Base-by-base conservation (phyloP, 139 green algal genomes). In the Zygnema circumcarinatum region DNA sequence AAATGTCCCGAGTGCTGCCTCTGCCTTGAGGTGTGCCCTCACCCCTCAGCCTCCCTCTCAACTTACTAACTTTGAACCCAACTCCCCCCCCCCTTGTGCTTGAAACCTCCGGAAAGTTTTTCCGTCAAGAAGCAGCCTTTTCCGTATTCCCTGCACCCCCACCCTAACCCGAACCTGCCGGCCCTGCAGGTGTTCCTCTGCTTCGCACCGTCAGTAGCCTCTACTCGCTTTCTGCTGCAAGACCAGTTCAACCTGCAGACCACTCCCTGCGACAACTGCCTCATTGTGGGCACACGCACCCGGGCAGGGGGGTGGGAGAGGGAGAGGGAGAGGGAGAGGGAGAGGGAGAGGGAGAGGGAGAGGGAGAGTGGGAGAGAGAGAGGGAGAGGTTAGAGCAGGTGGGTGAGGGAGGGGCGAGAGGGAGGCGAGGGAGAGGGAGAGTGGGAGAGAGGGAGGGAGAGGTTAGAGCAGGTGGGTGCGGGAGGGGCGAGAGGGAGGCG, bases 251-350 rank as follows among this genome's bases (percentile, higher is more conserved):
- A 88, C 54, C 79, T 93, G 1, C 75, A 92, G 85, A 93, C 94
- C 87, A 95, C 92, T 0, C 68, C 92, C 78, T 97, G 95, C 83
- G 95, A 97, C 92, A 97, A 97, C 91, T 97, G 95, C 91, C 87
- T 96, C 74, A 91, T 93, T 41, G 81, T 74, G 79, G 11, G 38
- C 1, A 1, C 38, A 20, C 29, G 21, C 35, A 11, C 69, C 38
- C 69, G 29, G 25, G 56, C 56, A n/a, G n/a, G n/a, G n/a, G n/a
- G n/a, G n/a, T n/a, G n/a, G n/a, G n/a, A n/a, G n/a, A n/a, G n/a
- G n/a, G n/a, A n/a, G n/a, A n/a, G n/a, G n/a, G n/a, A n/a, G n/a
- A n/a, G n/a, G n/a, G n/a, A n/a, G n/a, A n/a, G n/a, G n/a, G n/a
- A n/a, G n/a, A n/a, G n/a, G n/a, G n/a, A n/a, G n/a, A n/a, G n/a